Evolutionary conservation across 768 basidiomycete species (phyloP).

Genomic region (Xanthoconium purpureum): DNA sequence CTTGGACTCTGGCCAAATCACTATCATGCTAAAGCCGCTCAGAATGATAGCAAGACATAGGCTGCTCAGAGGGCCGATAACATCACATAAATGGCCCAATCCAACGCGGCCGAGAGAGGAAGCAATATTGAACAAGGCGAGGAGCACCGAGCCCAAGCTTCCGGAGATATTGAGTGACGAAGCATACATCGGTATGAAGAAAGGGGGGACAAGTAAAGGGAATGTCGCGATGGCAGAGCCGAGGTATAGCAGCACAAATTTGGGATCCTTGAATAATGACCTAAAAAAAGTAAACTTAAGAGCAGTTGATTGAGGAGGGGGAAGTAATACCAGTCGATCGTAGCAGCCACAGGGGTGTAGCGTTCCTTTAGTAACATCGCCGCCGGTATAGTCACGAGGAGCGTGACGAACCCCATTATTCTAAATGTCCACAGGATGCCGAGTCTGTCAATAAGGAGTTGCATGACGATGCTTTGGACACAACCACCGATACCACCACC

Average conservation of each 20-base stretch:
- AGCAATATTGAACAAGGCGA: constrained; percentile 1
- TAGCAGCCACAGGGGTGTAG: constrained; percentile 12
- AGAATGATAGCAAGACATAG: background rate
- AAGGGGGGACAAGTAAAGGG: constrained; percentile 33
- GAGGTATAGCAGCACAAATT: constrained; percentile 24
- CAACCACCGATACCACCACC: constrained; percentile 34
- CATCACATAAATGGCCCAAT: constrained; percentile 1
- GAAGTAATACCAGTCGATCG: constrained; percentile 21
- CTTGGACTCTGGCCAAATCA: constrained; percentile 1
- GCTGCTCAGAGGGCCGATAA: background rate
- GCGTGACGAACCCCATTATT: constrained; percentile 29
- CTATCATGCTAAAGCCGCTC: background rate
- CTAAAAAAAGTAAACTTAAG: constrained; percentile 8
- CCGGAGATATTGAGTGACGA: background rate
- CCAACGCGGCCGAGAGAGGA: background rate
- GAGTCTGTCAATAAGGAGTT: constrained; percentile 25
- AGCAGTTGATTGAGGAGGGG: background rate
- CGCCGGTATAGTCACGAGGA: constrained; percentile 25
- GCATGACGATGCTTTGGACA: constrained; percentile 27
- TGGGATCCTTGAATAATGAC: constrained; percentile 10
- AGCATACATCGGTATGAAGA: constrained; percentile 36
- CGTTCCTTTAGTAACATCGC: constrained; percentile 30
- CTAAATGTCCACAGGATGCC: constrained; percentile 34
- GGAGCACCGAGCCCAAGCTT: background rate
- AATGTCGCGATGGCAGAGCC: constrained; percentile 35